phyloP scores from a whole-genome alignment of 176 grass and related monocot genomes.

The Cymbopogon citratus region DNA sequence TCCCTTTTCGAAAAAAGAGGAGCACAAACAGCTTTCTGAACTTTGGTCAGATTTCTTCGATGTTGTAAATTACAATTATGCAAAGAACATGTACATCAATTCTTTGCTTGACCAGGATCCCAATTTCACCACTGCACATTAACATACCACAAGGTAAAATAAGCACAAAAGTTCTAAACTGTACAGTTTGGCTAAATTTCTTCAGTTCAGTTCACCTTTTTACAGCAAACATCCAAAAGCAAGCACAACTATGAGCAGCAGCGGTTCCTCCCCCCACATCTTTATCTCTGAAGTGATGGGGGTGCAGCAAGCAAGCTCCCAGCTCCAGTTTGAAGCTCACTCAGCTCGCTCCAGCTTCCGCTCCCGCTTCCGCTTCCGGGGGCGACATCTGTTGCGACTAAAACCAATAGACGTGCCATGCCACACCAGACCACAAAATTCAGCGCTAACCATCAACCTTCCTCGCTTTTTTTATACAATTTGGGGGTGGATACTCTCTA shows the following conservation, averaged over 20 bases:
- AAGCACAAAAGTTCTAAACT: background rate
- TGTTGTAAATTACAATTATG: background rate
- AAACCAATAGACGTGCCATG: conserved; percentile 43
- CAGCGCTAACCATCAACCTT: conserved; percentile 29
- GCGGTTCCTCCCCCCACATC: background rate
- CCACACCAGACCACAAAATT: conserved; percentile 36
- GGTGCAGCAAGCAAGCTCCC: conserved; percentile 12
- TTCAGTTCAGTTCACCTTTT: background rate
- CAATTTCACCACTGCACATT: background rate
- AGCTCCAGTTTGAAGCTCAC: conserved; percentile 12
- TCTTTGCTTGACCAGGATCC: background rate
- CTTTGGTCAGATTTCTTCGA: background rate
- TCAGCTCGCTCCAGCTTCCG: background rate
- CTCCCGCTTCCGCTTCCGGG: background rate
- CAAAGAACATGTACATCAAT: background rate
- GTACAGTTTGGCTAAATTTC: background rate
- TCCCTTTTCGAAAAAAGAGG: background rate
- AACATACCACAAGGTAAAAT: background rate
- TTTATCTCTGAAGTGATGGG: background rate
- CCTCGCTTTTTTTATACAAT: conserved; percentile 48
- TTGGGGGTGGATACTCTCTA: conserved; percentile 35
- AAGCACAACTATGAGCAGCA: background rate
- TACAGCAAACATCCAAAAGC: background rate
- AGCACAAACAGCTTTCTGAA: background rate
- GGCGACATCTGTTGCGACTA: conserved; percentile 39